Base-by-base conservation (phyloP, 768 basidiomycete species). In the Russula sp. region DNA sequence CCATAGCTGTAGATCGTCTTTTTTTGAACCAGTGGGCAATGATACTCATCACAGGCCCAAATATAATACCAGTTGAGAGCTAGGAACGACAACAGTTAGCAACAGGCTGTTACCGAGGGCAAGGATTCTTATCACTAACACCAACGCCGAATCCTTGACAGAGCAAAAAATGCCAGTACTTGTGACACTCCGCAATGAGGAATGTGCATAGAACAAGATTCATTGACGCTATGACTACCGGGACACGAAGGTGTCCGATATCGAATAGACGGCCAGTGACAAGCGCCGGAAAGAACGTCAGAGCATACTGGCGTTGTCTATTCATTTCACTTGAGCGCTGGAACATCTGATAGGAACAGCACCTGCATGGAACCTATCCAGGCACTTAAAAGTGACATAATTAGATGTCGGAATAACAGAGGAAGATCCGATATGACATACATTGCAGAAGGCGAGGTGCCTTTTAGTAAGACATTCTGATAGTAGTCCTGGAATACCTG, bases 301-400 rank as follows among this genome's bases (percentile, higher is more conserved):
- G 76, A 14, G 85, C 76, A 66, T 84, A 85, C 85, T 88, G 66
- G 7, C 36, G 18, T 9, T 36, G 52, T 13, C 20, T 46, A 34
- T 20, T 53, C 29, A 25, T 39, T 49, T 54, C 32, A 51, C 46
- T 13, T 52, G 5, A 10, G 25, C 7, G 7, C 32, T 32, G 5
- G 10, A 46, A 60, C 4, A 29, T 18, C 16, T 22, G 18, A 51
- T 11, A 35, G 7, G 11, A 32, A 61, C 22, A 61, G 3, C 52
- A 83, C 87, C 75, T 89, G 88, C 22, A 84, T 73, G 0, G 88
- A 90, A 5, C 89, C 88, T 35, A 91, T 90, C 88, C 88, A 91
- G 43, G 88, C 82, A 48, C 88, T 89, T 14, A 14, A 47, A 65
- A 35, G 65, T 34, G 10, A 29, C 16, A 41, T 39, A 20, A 22